Evolutionary conservation across 2,329 filamentous ascomycete species (phyloP).

Genomic region (Arthrobotrys entomopaga): DNA sequence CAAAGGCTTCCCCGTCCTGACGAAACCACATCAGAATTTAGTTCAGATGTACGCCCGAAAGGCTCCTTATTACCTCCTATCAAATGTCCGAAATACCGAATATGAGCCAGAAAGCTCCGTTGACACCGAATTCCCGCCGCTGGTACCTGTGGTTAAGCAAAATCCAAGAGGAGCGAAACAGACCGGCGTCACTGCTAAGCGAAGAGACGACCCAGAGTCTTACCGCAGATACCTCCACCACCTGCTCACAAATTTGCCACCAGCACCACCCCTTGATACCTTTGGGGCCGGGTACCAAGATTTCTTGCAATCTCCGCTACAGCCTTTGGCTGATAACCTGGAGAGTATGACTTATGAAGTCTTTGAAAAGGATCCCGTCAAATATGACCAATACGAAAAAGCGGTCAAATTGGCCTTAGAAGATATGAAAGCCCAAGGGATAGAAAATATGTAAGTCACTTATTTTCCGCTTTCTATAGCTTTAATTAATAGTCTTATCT

Average conservation of each 20-base stretch:
- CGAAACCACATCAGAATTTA: constrained; percentile 70
- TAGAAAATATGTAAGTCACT: constrained; percentile 45
- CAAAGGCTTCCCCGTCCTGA: constrained; percentile 71
- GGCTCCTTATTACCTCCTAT: constrained; percentile 73
- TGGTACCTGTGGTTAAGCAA: constrained; percentile 40
- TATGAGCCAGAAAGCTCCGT: constrained; percentile 62
- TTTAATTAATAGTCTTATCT: not conserved
- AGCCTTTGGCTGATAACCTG: constrained; percentile 93
- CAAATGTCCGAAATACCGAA: constrained; percentile 64
- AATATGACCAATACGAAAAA: constrained; percentile 93
- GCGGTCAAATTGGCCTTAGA: constrained; percentile 82
- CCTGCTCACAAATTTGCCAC: constrained; percentile 82
- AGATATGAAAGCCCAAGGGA: constrained; percentile 76
- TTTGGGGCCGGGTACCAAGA: constrained; percentile 84
- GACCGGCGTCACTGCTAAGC: constrained; percentile 59
- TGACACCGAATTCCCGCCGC: constrained; percentile 58
- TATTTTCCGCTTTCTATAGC: not conserved
- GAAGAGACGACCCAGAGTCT: constrained; percentile 68
- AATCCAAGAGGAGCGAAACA: constrained; percentile 27
- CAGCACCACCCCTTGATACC: constrained; percentile 71
- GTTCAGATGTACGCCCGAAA: constrained; percentile 73
- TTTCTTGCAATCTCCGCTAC: constrained; percentile 92
- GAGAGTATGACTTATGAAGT: constrained; percentile 98
- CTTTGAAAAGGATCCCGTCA: constrained; percentile 97
- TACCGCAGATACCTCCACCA: constrained; percentile 85